Base-by-base conservation (phyloP, 371 early-diverging fungal species). In the Lichtheimia ornata region DNA sequence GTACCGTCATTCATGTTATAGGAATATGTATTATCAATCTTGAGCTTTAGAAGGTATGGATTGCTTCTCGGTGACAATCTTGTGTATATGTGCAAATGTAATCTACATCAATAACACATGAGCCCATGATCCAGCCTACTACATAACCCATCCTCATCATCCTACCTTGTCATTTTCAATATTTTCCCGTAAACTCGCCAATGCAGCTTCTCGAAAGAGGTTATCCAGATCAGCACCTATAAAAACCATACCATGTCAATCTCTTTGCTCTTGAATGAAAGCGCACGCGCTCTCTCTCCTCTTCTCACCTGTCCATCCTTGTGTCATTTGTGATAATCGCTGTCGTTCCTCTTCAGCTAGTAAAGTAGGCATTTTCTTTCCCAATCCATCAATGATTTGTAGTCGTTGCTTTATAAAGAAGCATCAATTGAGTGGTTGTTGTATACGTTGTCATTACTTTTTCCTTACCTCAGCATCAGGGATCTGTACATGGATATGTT, bases 401-500 rank as follows among this genome's bases (percentile, higher is more conserved):
- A 54, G 45, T 44, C 86, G 85, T 74, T 84, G 81, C 82, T 84
- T 62, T 61, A 57, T 41, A 50, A 50, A 58, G n/a, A 53, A 59
- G 60, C 17, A 3, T 24, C 12, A 40, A 51, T 42, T 44, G 13
- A 35, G 35, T 35, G 2, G 11, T 35, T 35, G 35, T 35, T 51
- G 27, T 53, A 14, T 15, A 24, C 30, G 13, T 4, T 0, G 9
- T 57, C 50, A 43, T 22, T 2, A 22, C 22, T 22, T 22, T 22
- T 30, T 12, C 3, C 49, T 61, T 53, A 45, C 50, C 20, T 56
- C 15, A 15, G 7, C 14, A 7, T 47, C 47, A 17, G 47, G 47
- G 5, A 47, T 47, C 28, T 97, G 91, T 56, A 99, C 91, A 72
- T 97, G 91, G 27, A 99, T 90, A 68, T 97, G 94, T 73, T 99